Conservation (phyloP, 1,139 yeast genomes). For the Nakaseomyces uthaithaninus region DNA sequence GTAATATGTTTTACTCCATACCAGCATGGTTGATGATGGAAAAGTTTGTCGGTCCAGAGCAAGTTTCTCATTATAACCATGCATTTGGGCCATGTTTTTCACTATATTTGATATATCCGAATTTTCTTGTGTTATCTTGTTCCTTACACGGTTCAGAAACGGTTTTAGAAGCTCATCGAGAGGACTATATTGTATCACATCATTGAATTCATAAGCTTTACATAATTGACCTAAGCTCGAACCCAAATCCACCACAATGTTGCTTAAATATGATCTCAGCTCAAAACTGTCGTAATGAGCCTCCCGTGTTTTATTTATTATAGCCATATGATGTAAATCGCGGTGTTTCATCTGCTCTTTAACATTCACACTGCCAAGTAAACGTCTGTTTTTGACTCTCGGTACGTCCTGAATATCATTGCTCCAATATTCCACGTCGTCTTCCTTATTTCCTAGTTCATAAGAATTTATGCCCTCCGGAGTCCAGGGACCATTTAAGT, state of each 20-base stretch:
- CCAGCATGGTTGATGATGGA: background rate
- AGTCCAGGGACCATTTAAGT: background rate
- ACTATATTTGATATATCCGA: background rate
- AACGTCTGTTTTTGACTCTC: background rate
- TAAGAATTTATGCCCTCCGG: background rate
- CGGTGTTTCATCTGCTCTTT: background rate
- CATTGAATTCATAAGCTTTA: constrained; percentile 3
- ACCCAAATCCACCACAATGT: background rate
- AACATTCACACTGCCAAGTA: background rate
- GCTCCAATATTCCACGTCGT: background rate
- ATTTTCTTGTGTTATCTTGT: background rate
- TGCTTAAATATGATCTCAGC: background rate
- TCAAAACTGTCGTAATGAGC: background rate
- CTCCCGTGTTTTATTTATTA: background rate
- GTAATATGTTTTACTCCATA: constrained; percentile 1
- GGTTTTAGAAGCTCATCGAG: background rate
- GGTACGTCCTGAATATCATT: background rate
- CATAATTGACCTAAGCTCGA: background rate
- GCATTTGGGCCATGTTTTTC: background rate
- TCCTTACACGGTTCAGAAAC: background rate
- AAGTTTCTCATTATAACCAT: background rate
- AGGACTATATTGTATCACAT: background rate
- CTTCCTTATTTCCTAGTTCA: background rate
- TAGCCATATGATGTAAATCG: background rate
- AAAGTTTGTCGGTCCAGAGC: background rate